Conservation (phyloP, 805 yeast genomes). For the Starmerella tilneyi region DNA sequence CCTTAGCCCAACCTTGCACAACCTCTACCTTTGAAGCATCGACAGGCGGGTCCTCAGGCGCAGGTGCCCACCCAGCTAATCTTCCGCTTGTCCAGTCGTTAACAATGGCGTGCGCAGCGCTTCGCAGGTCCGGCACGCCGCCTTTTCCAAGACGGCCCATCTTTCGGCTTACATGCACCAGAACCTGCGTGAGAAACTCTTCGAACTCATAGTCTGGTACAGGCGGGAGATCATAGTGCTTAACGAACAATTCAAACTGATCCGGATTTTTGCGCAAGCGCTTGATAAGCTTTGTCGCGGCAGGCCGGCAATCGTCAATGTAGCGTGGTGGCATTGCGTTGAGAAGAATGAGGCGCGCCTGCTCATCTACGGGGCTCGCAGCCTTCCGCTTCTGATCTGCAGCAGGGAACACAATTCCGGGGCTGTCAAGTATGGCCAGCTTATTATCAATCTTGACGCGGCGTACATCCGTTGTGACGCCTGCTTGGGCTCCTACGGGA, state of each 20-base stretch:
- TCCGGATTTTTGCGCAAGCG: slow-evolving; percentile 62
- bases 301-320: slow-evolving; percentile 73
- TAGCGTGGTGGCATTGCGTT: slow-evolving; percentile 85
- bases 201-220: slow-evolving; percentile 61
- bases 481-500: slow-evolving; percentile 96
- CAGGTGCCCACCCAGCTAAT: slow-evolving; percentile 80
- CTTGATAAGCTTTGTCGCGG: slow-evolving; percentile 65
- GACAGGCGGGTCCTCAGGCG: slow-evolving; percentile 41
- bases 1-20: slow-evolving; percentile 86
- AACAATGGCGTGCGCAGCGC: slow-evolving; percentile 73
- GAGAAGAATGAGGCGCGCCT: slow-evolving; percentile 78
- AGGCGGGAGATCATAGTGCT: slow-evolving; percentile 69
- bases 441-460: slow-evolving; percentile 88
- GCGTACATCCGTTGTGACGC: slow-evolving; percentile 85
- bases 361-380: slow-evolving; percentile 46
- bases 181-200: slow-evolving; percentile 71
- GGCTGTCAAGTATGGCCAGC: slow-evolving; percentile 82
- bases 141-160: slow-evolving; percentile 88
- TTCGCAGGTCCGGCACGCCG: slow-evolving; percentile 79
- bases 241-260: slow-evolving; percentile 55
- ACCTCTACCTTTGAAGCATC: slow-evolving; percentile 52
- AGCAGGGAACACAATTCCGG: slow-evolving; percentile 91
- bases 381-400: slow-evolving; percentile 31
- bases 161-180: slow-evolving; percentile 85
- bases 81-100: slow-evolving; percentile 98